A percentile compares a stretch with the other conserved stretches of the same genome.
These are phyloP conservation scores for Amesomyces nigricolor DNA, from an alignment of 2,329 filamentous ascomycete genomes.

Conservation along the genomic window DNA sequence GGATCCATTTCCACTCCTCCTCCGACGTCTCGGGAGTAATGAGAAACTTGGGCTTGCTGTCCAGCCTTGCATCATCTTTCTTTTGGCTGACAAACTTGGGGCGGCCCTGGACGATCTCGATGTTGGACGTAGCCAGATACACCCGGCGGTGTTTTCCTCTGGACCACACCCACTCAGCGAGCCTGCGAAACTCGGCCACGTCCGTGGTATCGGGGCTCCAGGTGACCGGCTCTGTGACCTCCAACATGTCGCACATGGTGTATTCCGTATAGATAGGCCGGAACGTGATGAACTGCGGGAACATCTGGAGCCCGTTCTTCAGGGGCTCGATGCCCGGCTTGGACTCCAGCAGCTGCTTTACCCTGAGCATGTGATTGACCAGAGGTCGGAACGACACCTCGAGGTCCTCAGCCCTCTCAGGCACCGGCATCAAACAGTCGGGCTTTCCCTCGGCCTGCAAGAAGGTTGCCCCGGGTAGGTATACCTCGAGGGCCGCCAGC, in stretches of 20 bases:
- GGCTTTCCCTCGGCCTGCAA: not conserved
- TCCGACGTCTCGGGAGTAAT: constrained; percentile 12
- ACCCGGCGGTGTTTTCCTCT: not conserved
- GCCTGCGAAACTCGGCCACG: not conserved
- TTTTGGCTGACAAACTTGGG: not conserved
- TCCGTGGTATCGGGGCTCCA: constrained; percentile 1
- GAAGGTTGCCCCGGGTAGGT: constrained; percentile 16
- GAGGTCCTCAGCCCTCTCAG: not conserved
- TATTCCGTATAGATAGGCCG: constrained; percentile 21
- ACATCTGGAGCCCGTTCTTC: constrained; percentile 8
- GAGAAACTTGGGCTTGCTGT: constrained; percentile 4
- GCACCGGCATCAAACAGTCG: not conserved
- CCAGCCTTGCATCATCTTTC: no score
- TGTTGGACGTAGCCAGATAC: not conserved
- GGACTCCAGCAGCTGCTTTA: not conserved
- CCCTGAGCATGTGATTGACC: not conserved
- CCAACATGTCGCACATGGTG: not conserved
- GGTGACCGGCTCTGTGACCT: not conserved
- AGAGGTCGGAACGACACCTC: constrained; percentile 1
- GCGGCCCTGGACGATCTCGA: constrained; percentile 7
- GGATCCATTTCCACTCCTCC: constrained; percentile 17
- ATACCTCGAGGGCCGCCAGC: constrained; percentile 12
- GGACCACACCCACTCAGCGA: constrained; percentile 1
- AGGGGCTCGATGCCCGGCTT: not conserved
- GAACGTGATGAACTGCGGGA: constrained; percentile 20